These are phyloP conservation scores for Eudorina sp. DNA, from an alignment of 139 green algal genomes.

Conservation along the genomic window DNA sequence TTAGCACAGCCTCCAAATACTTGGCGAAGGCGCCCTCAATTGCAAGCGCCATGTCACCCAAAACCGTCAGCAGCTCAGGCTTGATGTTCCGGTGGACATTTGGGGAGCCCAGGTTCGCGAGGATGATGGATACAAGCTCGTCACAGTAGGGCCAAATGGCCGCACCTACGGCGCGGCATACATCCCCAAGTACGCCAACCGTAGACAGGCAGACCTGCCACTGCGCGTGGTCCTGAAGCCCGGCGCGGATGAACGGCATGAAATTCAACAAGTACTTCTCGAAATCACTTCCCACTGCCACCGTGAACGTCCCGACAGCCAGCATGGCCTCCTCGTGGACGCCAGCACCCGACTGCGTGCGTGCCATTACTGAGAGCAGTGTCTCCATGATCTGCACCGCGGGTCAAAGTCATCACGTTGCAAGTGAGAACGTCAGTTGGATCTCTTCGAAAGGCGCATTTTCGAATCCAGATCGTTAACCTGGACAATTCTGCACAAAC, in stretches of 20 bases:
- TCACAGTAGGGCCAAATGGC: constrained; percentile 89
- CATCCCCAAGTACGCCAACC: constrained; percentile 94
- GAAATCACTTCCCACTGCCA: constrained; percentile 85
- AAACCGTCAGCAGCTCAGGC: constrained; percentile 92
- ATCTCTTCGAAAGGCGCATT: too few species aligned
- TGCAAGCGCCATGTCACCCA: constrained; percentile 96
- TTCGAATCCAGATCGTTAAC: too few species aligned
- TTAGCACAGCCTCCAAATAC: constrained; percentile 86
- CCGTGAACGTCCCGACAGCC: constrained; percentile 90
- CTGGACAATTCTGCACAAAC: too few species aligned
- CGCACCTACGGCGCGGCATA: constrained; percentile 88
- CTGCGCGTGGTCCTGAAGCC: constrained; percentile 90
- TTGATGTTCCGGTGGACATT: constrained; percentile 94
- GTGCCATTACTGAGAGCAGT: constrained; percentile 74
- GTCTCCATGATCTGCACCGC: constrained; percentile 83
- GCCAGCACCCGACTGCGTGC: constrained; percentile 56
- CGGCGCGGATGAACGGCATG: constrained; percentile 86
- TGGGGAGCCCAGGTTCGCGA: constrained; percentile 64
- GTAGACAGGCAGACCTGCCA: constrained; percentile 86
- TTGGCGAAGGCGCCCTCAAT: constrained; percentile 91
- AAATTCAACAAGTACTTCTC: constrained; percentile 94
- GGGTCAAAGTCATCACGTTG: too few species aligned
- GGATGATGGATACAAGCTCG: constrained; percentile 75
- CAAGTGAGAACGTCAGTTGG: too few species aligned
- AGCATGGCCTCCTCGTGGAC: constrained; percentile 98